Evolutionary conservation across 768 basidiomycete genomes (phyloP).

Genomic region (Ramaria rubella): DNA sequence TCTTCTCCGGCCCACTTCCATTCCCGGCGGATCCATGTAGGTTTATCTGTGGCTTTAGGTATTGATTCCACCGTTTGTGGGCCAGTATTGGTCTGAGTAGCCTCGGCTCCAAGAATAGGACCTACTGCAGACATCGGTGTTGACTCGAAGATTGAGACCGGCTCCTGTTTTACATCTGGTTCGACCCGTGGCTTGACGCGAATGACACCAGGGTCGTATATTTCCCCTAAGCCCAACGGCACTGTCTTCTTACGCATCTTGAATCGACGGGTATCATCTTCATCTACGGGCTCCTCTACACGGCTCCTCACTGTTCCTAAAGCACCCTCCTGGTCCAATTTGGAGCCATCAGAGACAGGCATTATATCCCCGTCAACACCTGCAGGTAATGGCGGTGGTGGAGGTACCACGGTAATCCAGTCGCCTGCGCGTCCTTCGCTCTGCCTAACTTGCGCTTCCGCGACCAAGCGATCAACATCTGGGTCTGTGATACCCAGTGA

Average conservation of each 20-base stretch:
- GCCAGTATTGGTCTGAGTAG: conserved; percentile 8
- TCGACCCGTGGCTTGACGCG: conserved; percentile 51
- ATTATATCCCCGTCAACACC: conserved; percentile 13
- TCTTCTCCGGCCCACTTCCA: conserved; percentile 26
- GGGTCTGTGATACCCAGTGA: conserved; percentile 78
- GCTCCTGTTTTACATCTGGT: conserved; percentile 41
- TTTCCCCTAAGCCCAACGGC: conserved; percentile 58
- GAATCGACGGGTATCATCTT: conserved; percentile 46
- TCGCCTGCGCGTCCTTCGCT: conserved; percentile 68
- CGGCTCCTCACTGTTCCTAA: conserved; percentile 15
- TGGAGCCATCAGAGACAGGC: conserved; percentile 14
- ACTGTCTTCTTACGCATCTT: conserved; percentile 63
- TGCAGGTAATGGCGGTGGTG: conserved; percentile 19
- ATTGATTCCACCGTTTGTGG: background rate
- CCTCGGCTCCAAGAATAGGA: background rate
- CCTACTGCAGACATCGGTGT: conserved; percentile 12
- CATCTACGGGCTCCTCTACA: conserved; percentile 27
- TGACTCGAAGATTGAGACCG: background rate
- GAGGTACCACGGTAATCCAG: conserved; percentile 61
- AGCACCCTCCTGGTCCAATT: conserved; percentile 20
- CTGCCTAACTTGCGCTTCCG: conserved; percentile 51
- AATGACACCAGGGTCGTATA: conserved; percentile 74
- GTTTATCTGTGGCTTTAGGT: conserved; percentile 15
- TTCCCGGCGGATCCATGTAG: conserved; percentile 32
- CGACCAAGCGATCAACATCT: conserved; percentile 58